Base-by-base conservation (phyloP, 306 rosid genomes). In the Medicago arabica region DNA sequence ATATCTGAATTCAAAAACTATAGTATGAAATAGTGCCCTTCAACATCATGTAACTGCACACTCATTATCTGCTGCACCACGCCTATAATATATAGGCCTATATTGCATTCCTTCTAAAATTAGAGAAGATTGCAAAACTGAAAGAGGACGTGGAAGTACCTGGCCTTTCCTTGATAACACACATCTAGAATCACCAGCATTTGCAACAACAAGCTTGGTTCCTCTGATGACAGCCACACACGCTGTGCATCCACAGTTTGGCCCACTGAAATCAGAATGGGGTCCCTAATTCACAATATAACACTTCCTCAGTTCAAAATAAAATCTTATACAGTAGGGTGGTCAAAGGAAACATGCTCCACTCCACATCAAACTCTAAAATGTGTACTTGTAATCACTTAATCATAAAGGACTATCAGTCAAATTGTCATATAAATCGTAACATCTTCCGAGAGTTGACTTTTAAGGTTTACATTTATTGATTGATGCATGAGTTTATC, bases 161-260 rank as follows among this genome's bases (percentile, higher is more conserved):
- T 95, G 93, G 67, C 97, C 98, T 80, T 88, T 89, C 83, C 97
- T 83, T 49, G 97, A 95, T 78, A 95, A 51, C 10, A 95, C 93
- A 61, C 97, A 95, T 66, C 97, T 95, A 54, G 98, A 95, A 85
- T 95, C 97, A 76, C 98, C 98, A 46, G 98, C 98, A 88, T 95
- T 95, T 58, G 97, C 97, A 18, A 95, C 97, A 72, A 95, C 36
- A 75, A 95, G 89, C 82, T 79, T 89, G 51, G 83, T 92, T 74
- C 85, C 85, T 75, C 59, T 88, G 58, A 92, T 84, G 55, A 92
- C 61, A 51, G 96, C 92, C 75, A 95, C 98, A 85, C 98, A 95
- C 69, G 97, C 97, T 58, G 98, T 92, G 88, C 98, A 69, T 82
- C 98, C 98, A 74, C 74, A 85, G 78, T 84, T 90, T 77, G 97